Evolutionary conservation across 2,329 filamentous ascomycete genomes (phyloP), one percentile per base, ranked within the genome.

Genomic region (Clonostachys rhizophaga): DNA sequence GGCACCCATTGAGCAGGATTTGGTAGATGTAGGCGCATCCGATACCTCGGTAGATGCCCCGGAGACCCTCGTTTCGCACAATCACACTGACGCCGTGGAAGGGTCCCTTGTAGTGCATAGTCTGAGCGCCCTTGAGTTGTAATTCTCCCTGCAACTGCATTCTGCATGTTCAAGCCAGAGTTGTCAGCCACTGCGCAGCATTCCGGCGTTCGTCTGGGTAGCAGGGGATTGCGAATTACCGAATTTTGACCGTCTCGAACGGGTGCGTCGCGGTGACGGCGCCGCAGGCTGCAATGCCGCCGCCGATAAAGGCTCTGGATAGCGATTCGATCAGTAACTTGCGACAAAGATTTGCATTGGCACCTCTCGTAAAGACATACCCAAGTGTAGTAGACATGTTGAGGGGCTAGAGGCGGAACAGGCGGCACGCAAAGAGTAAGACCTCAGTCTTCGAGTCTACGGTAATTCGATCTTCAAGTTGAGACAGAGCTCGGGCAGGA

Each of bases 181-280:
- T 13, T 12, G 37, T 45, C 37, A 45, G 46, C 40, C 36, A 12
- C 20, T 42, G 11, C 10, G 14, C 16, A 13, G 13, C 14, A 13
- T 40, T 17, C 20, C 16, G 45, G 45, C 18, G 30, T 11, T 43
- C n/a, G 34, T 36, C 34, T 30, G 37, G 34, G 39, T 16, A n/a
- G 18, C 16, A 30, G 24, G 24, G 24, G 24, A 30, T 30, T 30
- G 33, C 41, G 63, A 56, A 76, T 63, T 75, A 91, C 87, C 91
- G 88, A 64, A 97, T 97, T 81, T 99, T 99, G 66, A 99, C 91
- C 12, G 92, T 97, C 72, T 99, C 94, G 72, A 97, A 97, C 48
- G 91, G 91, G 70, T 99, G 94, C 44, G 94, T 97, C 55, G 95
- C 91, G 39, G 92, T 97, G 49, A 99, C 94, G 54, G 94, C 94